A percentile compares a stretch with the other conserved stretches of the same genome.
phyloP scores from a whole-genome alignment of 202 grass and related monocot species.

The Saccharum hybrid region DNA sequence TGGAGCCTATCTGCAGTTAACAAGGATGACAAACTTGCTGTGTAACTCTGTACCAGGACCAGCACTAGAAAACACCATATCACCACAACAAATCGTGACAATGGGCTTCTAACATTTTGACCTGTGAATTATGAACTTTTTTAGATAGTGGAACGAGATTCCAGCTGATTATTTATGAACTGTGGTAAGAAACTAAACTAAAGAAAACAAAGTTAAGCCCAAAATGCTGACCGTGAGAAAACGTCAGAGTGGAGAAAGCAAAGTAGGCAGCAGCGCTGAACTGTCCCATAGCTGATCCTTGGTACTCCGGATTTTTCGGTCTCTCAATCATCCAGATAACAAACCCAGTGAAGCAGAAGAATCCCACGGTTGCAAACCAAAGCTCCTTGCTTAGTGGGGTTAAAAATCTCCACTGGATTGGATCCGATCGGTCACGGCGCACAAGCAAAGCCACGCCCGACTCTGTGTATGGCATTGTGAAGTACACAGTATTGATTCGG shows the following conservation, averaged over 20 bases:
- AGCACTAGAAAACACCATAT: constrained; percentile 76
- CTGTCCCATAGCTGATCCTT: constrained; percentile 48
- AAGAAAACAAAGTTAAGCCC: background rate
- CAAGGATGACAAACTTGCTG: constrained; percentile 67
- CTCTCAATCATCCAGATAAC: constrained; percentile 69
- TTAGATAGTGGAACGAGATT: too few relatives aligned
- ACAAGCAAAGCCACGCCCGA: constrained; percentile 67
- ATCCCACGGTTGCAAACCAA: constrained; percentile 60
- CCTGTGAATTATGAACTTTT: too few relatives aligned
- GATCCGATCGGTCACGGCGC: background rate
- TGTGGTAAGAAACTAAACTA: background rate
- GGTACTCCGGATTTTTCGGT: constrained; percentile 52
- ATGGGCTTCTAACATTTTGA: constrained; percentile 53
- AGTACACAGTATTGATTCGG: constrained; percentile 46
- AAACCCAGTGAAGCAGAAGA: constrained; percentile 67
- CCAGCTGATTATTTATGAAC: background rate
- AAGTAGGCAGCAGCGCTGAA: constrained; percentile 67
- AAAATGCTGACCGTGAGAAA: constrained; percentile 57
- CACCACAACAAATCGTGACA: constrained; percentile 57
- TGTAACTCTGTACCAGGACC: constrained; percentile 70
- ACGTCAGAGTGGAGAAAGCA: constrained; percentile 69
- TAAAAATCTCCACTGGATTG: constrained; percentile 64
- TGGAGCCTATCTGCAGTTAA: constrained; percentile 49
- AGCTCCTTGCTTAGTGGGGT: constrained; percentile 54
- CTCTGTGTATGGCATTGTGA: constrained; percentile 63